phyloP scores from a whole-genome alignment of 352 stramenopile genomes.

The Phytophthora brassicae region DNA sequence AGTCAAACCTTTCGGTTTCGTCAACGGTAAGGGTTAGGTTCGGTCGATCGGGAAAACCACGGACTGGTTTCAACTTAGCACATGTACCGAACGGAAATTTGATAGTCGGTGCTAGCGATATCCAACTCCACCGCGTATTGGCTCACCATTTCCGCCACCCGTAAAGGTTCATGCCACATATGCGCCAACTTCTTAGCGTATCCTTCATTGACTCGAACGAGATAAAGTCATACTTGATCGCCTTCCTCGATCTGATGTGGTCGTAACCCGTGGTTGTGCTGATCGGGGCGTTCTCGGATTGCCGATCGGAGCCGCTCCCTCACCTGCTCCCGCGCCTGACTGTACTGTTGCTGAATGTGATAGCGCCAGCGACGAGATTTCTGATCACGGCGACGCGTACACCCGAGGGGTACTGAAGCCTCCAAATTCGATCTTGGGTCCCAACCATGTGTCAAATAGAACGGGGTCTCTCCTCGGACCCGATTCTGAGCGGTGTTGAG shows the following conservation, averaged over 20 bases:
- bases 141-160: no score
- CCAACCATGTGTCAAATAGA: neutral
- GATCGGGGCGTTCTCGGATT: neutral
- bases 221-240: neutral
- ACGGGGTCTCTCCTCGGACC: neutral
- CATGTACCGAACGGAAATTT: no score
- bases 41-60: no score
- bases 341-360: neutral
- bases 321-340: no score
- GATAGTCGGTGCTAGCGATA: no score
- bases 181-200: conserved; percentile 10
- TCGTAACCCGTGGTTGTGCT: neutral
- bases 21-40: no score
- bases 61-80: no score
- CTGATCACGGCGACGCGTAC: neutral
- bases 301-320: neutral
- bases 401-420: neutral
- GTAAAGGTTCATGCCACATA: conserved; percentile 30
- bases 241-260: neutral
- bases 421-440: neutral
- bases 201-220: conserved; percentile 6
- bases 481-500: neutral
- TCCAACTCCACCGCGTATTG: no score
- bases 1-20: no score
- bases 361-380: neutral